Base-by-base conservation (phyloP, 805 yeast species). In the Metschnikowia colocasiae region DNA sequence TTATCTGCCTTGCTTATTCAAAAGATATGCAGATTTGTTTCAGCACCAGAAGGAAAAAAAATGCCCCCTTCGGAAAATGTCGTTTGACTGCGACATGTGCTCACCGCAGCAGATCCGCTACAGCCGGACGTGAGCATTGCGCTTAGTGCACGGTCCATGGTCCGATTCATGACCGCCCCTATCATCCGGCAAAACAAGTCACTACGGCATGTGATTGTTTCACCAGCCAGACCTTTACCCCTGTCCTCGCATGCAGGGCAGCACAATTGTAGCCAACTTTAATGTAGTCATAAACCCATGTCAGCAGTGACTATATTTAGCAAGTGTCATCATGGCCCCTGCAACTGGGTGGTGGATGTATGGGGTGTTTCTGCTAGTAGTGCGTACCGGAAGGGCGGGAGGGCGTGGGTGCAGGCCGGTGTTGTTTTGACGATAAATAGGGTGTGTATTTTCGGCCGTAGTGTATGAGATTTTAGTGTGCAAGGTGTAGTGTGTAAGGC, bases 401-500 rank as follows among this genome's bases (percentile, higher is more conserved):
- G 32, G 27, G 32, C 16, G 41, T 38, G 32, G 32, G 30, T 38
- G 41, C 41, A 38, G 41, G 16, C 41, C 30, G 26, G 42, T 19
- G 34, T 16, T 30, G 30, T 20, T 39, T 39, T 39, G 42, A 20
- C 19, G 26, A 29, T 27, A 27, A 39, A 15, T 20, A 19, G 42
- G 32, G 42, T 29, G 30, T 27, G 10, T 39, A 29, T 39, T 39
- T 39, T 39, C 42, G 34, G 34, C 33, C 26, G 42, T 27, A 39
- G 42, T 39, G 42, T 39, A 39, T 39, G 19, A 19, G 42, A 39
- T 29, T 20, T 19, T 22, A 30, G 30, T 30, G 42, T 39, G 42
- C 42, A 39, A 39, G 42, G 40, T 36, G 42, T 39, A 39, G 42
- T 37, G 40, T 37, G 40, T 37, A 9, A 26, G 42, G 42, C 33